Evolutionary conservation across 1,139 yeast genomes (phyloP).

Genomic region (Kodamaea suecica): DNA sequence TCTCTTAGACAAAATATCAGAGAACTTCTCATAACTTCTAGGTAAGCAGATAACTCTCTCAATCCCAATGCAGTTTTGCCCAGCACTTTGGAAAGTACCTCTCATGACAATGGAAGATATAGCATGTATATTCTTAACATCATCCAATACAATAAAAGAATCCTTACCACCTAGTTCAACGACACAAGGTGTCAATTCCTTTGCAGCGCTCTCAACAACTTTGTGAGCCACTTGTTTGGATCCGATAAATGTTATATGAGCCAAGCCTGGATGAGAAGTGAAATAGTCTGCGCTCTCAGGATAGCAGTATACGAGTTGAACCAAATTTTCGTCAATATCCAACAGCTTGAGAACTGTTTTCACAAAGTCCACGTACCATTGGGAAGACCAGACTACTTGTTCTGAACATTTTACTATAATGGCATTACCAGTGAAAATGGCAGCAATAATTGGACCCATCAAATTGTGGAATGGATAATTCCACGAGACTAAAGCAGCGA

Average conservation of each 20-base stretch:
- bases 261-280: slow-evolving; percentile 75
- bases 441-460: slow-evolving; percentile 87
- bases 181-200: slow-evolving; percentile 84
- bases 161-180: slow-evolving; percentile 97
- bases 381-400: slow-evolving; percentile 92
- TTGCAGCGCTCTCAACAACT: slow-evolving; percentile 78
- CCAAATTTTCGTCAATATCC: slow-evolving; percentile 75
- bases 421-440: slow-evolving; percentile 87
- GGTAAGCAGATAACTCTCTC: slow-evolving; percentile 85
- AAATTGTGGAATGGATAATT: slow-evolving; percentile 93
- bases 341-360: slow-evolving; percentile 68
- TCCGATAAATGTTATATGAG: slow-evolving; percentile 92
- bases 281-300: slow-evolving; percentile 85
- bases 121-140: slow-evolving; percentile 52
- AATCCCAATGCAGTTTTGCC: slow-evolving; percentile 96
- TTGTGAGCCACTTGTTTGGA: slow-evolving; percentile 91
- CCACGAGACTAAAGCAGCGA: slow-evolving; percentile 92
- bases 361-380: slow-evolving; percentile 67
- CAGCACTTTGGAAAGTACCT: slow-evolving; percentile 95
- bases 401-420: slow-evolving; percentile 91
- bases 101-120: slow-evolving; percentile 83
- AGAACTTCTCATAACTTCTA: slow-evolving; percentile 59
- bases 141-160: slow-evolving; percentile 80
- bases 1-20: slow-evolving; percentile 53
- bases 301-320: slow-evolving; percentile 75